Evolutionary conservation across 192 early-diverging fungal genomes (phyloP).

Genomic region (Coemansia sp.): DNA sequence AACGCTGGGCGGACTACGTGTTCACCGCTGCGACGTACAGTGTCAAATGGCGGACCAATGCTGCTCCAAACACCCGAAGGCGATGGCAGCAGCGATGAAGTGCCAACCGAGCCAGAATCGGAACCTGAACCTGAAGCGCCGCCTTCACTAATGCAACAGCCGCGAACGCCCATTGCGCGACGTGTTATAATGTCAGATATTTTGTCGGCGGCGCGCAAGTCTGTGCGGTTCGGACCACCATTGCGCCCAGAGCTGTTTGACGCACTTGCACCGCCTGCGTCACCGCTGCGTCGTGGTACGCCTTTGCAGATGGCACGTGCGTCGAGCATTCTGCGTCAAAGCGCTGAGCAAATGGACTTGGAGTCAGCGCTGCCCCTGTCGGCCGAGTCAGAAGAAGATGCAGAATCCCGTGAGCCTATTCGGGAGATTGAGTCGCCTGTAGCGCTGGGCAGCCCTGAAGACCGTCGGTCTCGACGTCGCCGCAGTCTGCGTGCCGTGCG

Average conservation of each 20-base stretch:
- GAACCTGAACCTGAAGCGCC: constrained; percentile 16
- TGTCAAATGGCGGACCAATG: constrained; percentile 15
- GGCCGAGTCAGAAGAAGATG: neutral
- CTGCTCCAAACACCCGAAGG: neutral
- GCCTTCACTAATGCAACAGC: neutral
- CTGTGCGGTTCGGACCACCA: constrained; percentile 58
- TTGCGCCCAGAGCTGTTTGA: constrained; percentile 65
- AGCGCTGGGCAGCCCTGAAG: constrained; percentile 2
- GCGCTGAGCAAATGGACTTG: constrained; percentile 7
- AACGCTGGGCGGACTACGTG: neutral
- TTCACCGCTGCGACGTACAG: constrained; percentile 41
- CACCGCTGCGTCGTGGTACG: constrained; percentile 59
- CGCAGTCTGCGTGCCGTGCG: constrained; percentile 23
- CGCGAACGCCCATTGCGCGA: neutral
- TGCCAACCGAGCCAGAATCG: constrained; percentile 35
- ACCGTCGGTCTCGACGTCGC: constrained; percentile 19
- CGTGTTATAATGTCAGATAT: constrained; percentile 1
- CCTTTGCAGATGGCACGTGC: constrained; percentile 33
- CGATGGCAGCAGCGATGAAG: constrained; percentile 18
- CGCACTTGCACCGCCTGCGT: constrained; percentile 52
- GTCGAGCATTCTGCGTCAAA: constrained; percentile 41
- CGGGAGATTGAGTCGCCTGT: constrained; percentile 28
- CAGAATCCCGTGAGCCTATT: neutral
- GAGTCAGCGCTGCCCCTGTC: constrained; percentile 1
- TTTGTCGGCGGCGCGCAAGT: constrained; percentile 23